Evolutionary conservation across 2,329 filamentous ascomycete genomes (phyloP).

Genomic region (Claviceps spartinae): DNA sequence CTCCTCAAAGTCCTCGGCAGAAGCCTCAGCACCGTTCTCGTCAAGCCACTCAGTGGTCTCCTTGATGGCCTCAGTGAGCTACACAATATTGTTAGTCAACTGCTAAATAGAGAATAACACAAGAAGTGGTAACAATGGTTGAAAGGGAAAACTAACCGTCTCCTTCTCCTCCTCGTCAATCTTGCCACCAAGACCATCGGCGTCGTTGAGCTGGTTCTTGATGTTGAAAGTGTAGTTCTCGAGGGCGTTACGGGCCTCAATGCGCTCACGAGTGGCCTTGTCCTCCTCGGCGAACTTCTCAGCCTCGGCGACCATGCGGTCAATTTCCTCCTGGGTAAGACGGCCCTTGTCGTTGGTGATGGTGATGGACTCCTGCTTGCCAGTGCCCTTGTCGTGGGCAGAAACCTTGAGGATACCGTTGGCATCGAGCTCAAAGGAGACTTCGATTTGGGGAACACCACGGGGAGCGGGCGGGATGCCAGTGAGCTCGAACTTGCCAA

Average conservation of each 20-base stretch:
- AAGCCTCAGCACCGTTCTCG: slow-evolving; percentile 76
- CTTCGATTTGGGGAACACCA: slow-evolving; percentile 95
- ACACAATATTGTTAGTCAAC: slow-evolving; percentile 23
- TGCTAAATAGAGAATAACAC: background rate
- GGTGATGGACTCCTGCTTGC: slow-evolving; percentile 93
- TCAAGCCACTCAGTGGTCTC: slow-evolving; percentile 95
- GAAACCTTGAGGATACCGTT: slow-evolving; percentile 97
- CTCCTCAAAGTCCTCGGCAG: slow-evolving; percentile 93
- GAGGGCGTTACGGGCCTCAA: slow-evolving; percentile 88
- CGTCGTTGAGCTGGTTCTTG: slow-evolving; percentile 98
- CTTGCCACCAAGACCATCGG: slow-evolving; percentile 94
- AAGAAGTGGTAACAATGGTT: too few relatives aligned
- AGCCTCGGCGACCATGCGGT: slow-evolving; percentile 96
- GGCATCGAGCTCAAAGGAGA: slow-evolving; percentile 93
- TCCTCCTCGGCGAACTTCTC: slow-evolving; percentile 99
- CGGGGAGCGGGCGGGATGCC: slow-evolving; percentile 90
- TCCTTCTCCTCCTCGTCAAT: slow-evolving; percentile 98
- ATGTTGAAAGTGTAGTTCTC: slow-evolving; percentile 99
- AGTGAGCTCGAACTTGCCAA: slow-evolving; percentile 97
- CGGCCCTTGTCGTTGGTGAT: slow-evolving; percentile 99
- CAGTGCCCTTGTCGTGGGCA: slow-evolving; percentile 93
- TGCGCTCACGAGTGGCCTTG: slow-evolving; percentile 93
- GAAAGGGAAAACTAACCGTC: slow-evolving; percentile 43
- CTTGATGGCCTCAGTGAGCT: slow-evolving; percentile 91
- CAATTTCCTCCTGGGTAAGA: slow-evolving; percentile 90